Conservation (phyloP, 2,329 filamentous ascomycete species). For the Dactylellina cionopaga region DNA sequence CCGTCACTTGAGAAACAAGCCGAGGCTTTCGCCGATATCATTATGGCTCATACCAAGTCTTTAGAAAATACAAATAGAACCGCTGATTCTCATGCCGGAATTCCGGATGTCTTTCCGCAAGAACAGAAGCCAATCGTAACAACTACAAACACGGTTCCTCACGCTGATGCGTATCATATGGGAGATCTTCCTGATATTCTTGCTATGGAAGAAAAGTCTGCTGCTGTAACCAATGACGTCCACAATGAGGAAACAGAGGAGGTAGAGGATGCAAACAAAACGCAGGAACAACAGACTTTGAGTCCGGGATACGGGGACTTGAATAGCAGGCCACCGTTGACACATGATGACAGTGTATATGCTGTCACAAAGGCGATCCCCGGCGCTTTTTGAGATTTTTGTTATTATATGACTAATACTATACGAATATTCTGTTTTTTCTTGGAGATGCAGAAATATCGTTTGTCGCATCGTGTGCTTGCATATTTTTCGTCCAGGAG, state of each 20-base stretch:
- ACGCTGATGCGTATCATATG: conserved; percentile 23
- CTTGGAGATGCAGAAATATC: too few species aligned
- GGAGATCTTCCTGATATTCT: conserved; percentile 19
- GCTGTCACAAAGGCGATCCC: conserved; percentile 37
- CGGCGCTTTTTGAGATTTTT: conserved; percentile 17
- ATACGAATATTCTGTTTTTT: too few species aligned
- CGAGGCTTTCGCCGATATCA: background rate
- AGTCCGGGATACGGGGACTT: background rate
- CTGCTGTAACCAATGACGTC: background rate
- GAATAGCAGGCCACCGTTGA: background rate
- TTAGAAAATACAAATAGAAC: background rate
- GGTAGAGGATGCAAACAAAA: background rate
- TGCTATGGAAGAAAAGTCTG: background rate
- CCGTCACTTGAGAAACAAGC: background rate
- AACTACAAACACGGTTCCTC: conserved; percentile 32
- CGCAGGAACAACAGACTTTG: background rate
- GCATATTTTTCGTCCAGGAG: too few species aligned
- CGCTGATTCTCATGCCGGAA: background rate
- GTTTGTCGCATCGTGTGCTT: too few species aligned
- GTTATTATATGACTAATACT: background rate
- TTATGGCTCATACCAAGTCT: background rate
- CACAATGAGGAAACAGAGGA: background rate
- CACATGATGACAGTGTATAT: conserved; percentile 39
- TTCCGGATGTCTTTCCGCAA: background rate
- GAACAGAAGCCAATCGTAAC: conserved; percentile 21